Percentiles rank a stretch among this genome's conserved stretches.
Evolutionary conservation across 2,329 filamentous ascomycete species (phyloP).

Genomic region (Claviceps spartinae): DNA sequence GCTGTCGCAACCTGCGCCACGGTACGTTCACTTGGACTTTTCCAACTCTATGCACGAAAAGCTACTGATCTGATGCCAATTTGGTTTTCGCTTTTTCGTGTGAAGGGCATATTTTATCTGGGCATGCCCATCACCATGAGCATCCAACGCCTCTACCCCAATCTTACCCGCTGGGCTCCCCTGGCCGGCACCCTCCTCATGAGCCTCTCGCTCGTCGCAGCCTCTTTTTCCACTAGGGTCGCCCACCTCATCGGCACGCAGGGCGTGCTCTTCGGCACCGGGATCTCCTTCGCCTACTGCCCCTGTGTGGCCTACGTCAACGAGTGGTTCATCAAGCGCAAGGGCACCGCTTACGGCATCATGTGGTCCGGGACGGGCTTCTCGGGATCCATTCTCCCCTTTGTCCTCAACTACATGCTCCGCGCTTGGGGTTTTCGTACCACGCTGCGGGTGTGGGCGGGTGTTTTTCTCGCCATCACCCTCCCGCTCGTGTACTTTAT

Average conservation of each 20-base stretch:
- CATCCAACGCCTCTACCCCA: conserved; percentile 26
- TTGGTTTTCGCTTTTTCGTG: neutral
- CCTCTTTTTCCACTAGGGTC: conserved; percentile 34
- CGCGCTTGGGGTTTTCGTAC: conserved; percentile 27
- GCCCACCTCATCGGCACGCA: conserved; percentile 40
- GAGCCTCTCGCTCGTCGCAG: conserved; percentile 32
- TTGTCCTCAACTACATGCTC: conserved; percentile 32
- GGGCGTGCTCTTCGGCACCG: conserved; percentile 42
- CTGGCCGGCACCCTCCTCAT: conserved; percentile 29
- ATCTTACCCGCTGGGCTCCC: conserved; percentile 23
- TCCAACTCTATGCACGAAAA: no score
- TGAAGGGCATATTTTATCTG: conserved; percentile 35
- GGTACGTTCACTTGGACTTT: conserved; percentile 17
- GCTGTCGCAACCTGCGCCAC: conserved; percentile 46
- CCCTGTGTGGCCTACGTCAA: conserved; percentile 41
- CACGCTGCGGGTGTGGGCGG: conserved; percentile 33
- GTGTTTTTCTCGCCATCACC: conserved; percentile 30
- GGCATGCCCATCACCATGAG: conserved; percentile 31
- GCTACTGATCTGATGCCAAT: no score
- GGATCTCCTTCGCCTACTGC: conserved; percentile 35
- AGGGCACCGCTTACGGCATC: conserved; percentile 43
- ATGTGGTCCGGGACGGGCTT: conserved; percentile 37
- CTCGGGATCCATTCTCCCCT: conserved; percentile 30
- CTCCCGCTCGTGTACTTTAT: conserved; percentile 38
- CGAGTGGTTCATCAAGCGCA: conserved; percentile 39